Conservation (phyloP, 257 asterid species). For the Linderniella brevidens region DNA sequence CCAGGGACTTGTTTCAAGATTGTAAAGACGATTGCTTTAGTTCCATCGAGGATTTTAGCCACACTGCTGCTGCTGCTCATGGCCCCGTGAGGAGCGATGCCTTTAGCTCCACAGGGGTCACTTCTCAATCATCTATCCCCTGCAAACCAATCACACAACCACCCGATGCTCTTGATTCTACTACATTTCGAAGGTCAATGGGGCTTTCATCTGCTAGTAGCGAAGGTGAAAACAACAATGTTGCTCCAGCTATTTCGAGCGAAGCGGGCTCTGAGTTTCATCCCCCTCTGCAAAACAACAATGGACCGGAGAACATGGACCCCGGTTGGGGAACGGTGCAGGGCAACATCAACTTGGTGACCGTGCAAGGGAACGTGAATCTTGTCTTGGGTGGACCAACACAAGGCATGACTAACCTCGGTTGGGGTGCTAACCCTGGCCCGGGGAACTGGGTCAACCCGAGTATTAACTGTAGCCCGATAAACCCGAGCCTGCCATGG, state of each 20-base stretch:
- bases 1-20: conserved; percentile 30
- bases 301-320: conserved; percentile 25
- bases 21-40: conserved; percentile 37
- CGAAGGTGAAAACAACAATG: conserved; percentile 55
- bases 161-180: conserved; percentile 27
- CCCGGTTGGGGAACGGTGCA: conserved; percentile 43
- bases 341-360: conserved; percentile 54
- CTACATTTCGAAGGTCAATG: conserved; percentile 22
- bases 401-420: conserved; percentile 41
- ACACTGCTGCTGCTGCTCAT: conserved; percentile 7
- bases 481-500: conserved; percentile 37
- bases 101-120: conserved; percentile 31
- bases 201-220: conserved; percentile 68
- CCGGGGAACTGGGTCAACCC: conserved; percentile 39
- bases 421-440: conserved; percentile 34
- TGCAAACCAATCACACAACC: conserved; percentile 11
- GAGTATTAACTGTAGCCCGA: conserved; percentile 25
- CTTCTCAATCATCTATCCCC: conserved; percentile 15
- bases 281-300: conserved; percentile 22
- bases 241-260: conserved; percentile 22
- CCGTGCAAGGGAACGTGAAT: conserved; percentile 54
- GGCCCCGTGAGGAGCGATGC: conserved; percentile 26
- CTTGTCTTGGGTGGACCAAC: conserved; percentile 51
- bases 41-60: conserved; percentile 35
- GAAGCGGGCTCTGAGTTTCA: conserved; percentile 32